Conservation (phyloP, 345 rosid species). For the Eucalyptus microcorys region DNA sequence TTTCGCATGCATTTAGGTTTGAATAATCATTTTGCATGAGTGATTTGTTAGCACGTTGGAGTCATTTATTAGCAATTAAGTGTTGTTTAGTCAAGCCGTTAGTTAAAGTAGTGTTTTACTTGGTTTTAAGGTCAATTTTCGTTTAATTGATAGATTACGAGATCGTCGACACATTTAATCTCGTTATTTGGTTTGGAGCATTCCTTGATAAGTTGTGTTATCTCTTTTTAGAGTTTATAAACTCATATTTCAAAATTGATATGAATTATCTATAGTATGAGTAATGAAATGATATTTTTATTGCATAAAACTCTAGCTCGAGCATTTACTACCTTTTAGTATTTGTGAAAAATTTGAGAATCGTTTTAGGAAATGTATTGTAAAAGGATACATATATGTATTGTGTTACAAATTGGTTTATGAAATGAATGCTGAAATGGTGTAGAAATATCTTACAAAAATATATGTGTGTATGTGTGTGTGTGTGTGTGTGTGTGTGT, state of each 20-base stretch:
- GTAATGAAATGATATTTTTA: no score
- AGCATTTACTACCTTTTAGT: not conserved
- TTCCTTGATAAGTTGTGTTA: accelerated
- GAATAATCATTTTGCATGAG: not conserved
- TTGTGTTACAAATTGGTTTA: not conserved
- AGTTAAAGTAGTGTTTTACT: not conserved
- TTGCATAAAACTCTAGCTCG: not conserved
- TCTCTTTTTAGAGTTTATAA: no score
- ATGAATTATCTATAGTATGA: not conserved
- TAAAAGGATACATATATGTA: not conserved
- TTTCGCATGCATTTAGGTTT: not conserved
- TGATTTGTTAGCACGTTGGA: not conserved
- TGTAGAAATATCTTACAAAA: not conserved
- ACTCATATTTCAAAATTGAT: not conserved
- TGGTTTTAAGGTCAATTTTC: not conserved
- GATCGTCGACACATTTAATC: not conserved
- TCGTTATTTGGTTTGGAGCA: not conserved
- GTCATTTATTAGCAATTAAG: not conserved
- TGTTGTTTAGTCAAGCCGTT: not conserved
- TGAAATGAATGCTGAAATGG: not conserved
- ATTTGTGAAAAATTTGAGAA: not conserved
- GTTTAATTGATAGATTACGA: not conserved
- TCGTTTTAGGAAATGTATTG: not conserved
- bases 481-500: no score
- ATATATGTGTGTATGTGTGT: no score